These are phyloP conservation scores for Endotrypanum monterogeii DNA, from an alignment of 208 protist genomes.

Conservation along the genomic window DNA sequence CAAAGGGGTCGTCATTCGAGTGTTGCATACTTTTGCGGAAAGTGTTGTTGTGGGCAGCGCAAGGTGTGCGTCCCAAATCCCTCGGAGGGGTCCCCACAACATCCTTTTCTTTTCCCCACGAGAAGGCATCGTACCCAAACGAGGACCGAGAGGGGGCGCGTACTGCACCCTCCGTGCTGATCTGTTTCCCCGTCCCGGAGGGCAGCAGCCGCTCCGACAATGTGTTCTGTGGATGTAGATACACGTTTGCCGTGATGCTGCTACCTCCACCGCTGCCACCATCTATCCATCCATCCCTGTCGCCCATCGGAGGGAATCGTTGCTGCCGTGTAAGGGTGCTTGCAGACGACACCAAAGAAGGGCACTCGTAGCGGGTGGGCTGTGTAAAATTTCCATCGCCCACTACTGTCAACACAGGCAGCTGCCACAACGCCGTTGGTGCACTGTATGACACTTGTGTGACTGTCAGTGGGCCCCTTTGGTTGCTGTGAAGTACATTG, in stretches of 20 bases:
- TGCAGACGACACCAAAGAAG: not conserved
- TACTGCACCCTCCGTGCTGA: no score
- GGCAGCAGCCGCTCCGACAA: not conserved
- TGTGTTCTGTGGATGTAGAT: not conserved
- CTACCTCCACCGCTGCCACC: not conserved
- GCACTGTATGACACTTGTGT: no score
- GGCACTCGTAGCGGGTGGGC: not conserved
- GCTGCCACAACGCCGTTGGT: slow-evolving; percentile 3
- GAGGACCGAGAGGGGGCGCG: not conserved
- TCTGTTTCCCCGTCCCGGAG: not conserved
- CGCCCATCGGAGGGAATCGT: not conserved
- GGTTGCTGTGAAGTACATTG: not conserved
- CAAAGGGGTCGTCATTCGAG: not conserved
- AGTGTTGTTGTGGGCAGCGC: no score
- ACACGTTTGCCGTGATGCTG: not conserved
- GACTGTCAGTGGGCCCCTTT: not conserved
- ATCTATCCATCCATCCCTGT: not conserved
- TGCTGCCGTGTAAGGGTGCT: not conserved
- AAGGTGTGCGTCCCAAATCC: not conserved
- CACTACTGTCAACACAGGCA: slow-evolving; percentile 2
- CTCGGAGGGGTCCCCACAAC: not conserved
- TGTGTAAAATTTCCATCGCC: slow-evolving; percentile 5
- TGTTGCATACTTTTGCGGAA: not conserved
- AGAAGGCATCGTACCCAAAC: not conserved
- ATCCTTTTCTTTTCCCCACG: not conserved